Evolutionary conservation across 768 basidiomycete genomes (phyloP), one percentile per base, ranked within the genome.

Genomic region (Kockovaella imperatae): DNA sequence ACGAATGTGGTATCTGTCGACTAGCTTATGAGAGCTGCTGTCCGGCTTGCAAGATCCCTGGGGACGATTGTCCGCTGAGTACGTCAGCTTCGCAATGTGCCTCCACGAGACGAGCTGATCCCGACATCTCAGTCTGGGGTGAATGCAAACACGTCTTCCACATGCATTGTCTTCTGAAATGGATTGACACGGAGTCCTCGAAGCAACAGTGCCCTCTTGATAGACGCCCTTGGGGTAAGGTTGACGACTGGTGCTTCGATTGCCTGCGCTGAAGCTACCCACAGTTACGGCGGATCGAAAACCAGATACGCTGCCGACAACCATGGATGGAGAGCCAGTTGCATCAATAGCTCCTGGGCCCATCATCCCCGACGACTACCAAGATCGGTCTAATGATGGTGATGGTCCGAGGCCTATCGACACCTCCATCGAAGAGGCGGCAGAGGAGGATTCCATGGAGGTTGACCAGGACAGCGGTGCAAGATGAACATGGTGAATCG

Each of bases 131-230:
- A 97, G 93, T 97, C 45, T 97, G 90, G 87, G 95, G 95, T 28
- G 83, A 95, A 73, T 99, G 93, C 66, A 87, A 82, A 5, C 95
- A 97, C 68, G 82, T 95, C 49, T 99, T 97, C 65, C 95, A 99
- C 68, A 90, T 96, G 87, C 93, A 99, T 69, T 97, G 93, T 72
- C 74, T 99, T 11, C 77, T 93, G 55, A 95, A 96, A 70, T 99
- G 95, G 95, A 80, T 96, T 51, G 83, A 83, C 3, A 91, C 90
- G 0, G 74, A 80, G 4, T 81, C 86, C 13, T 90, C 86, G 29
- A 96, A 96, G 69, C 83, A 85, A 59, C 88, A 91, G 59, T 99
- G 95, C 76, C 95, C 95, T n/a, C 91, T 99, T 88, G 93, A 97
- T 67, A 77, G 95, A 25, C 75, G 88, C 60, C 75, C 83, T 2